These are phyloP conservation scores for Pascua guehoae DNA, from an alignment of 1,284 basidiomycete genomes.

Conservation along the genomic window DNA sequence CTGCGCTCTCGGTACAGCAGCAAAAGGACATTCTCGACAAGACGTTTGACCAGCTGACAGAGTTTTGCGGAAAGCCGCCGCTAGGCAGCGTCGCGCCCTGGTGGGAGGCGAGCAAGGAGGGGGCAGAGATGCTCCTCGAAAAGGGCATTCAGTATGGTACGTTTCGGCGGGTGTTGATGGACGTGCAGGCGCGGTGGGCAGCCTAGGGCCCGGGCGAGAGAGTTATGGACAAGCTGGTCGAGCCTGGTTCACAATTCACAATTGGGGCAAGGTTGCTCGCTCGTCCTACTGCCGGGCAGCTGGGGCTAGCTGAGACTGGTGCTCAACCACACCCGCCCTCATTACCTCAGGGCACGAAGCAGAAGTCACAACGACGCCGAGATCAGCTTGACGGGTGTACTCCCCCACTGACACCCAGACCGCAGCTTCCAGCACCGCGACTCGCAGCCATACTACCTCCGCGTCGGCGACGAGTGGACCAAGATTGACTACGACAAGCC, in stretches of 20 bases:
- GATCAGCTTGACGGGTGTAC: no score
- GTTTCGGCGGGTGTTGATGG: background rate
- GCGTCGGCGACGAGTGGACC: conserved; percentile 67
- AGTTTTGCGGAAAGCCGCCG: conserved; percentile 65
- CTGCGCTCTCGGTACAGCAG: conserved; percentile 61
- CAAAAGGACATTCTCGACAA: conserved; percentile 69
- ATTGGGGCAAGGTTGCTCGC: no score
- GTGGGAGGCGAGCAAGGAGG: conserved; percentile 74
- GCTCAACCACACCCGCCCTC: no score
- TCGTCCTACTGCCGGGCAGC: no score
- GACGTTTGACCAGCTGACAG: conserved; percentile 63
- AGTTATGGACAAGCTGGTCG: background rate
- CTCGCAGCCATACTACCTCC: conserved; percentile 66
- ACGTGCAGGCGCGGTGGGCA: no score
- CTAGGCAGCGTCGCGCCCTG: conserved; percentile 68
- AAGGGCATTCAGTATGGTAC: conserved; percentile 71
- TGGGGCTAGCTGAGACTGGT: no score
- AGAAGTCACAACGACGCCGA: no score
- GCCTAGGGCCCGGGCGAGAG: background rate
- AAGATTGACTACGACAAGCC: conserved; percentile 65
- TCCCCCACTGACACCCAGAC: conserved; percentile 15
- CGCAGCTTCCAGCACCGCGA: conserved; percentile 59
- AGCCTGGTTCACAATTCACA: no score
- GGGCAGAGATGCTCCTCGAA: conserved; percentile 63
- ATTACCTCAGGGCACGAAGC: no score